Evolutionary conservation across 2,329 filamentous ascomycete species (phyloP), one percentile per base, ranked within the genome.

Genomic region (Ustilaginoidea virens): DNA sequence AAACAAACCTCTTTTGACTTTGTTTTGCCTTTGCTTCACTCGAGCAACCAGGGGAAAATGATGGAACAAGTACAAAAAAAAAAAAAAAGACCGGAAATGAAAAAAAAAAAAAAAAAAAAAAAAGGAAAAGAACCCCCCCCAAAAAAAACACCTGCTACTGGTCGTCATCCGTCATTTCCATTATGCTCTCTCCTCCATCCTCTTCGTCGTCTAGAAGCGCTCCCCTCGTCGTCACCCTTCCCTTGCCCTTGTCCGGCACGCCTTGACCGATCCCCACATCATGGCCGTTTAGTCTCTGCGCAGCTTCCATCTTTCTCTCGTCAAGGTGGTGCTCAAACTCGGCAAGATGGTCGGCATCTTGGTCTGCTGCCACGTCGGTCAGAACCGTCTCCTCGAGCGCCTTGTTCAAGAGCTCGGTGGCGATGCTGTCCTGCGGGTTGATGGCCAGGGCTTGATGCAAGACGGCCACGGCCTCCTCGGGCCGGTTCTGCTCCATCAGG

Each of bases 391-490:
- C 71, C 17, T 71, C 67, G 2, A 83, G 56, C 4, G 80, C 79
- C 46, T 76, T 77, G 42, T 71, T 74, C 18, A 90, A 57, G 28
- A 90, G 55, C 47, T 90, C 81, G 0, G 78, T 85, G 3, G 81
- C 80, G 38, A 86, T 77, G 5, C 79, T 73, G 44, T 90, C 81
- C 51, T 90, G 81, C 0, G 81, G 78, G 19, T 70, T 68, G 14
- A 87, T 73, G 0, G 80, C 78, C 11, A 90, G 62, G 1, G 81
- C 81, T 51, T 94, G 81, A 41, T 96, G 90, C 16, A 96, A 60
- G 3, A 82, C 74, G 7, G 76, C 65, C 4, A 90, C 75, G 1
- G 87, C 87, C 25, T 92, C 79, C 42, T 79, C 78, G 0, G 73
- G 69, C 28, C 71, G 65, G 11, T 71, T 73, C 39, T 83, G 63